phyloP scores from a whole-genome alignment of 2,329 filamentous ascomycete genomes.

The Hypoxylon sp. region DNA sequence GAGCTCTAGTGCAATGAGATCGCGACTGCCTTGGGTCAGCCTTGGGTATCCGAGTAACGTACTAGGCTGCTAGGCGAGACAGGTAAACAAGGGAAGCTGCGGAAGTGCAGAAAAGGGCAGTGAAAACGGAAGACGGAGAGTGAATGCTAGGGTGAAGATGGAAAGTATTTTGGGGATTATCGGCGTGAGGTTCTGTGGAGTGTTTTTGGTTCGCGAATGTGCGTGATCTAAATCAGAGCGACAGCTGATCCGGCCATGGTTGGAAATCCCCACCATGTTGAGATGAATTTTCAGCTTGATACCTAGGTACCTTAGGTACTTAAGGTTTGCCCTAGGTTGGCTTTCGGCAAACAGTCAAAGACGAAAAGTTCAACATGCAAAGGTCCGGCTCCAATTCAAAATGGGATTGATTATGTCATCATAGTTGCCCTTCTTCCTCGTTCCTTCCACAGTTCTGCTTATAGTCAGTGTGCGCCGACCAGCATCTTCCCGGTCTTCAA shows the following conservation, averaged over 20 bases:
- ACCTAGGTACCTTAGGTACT: no score
- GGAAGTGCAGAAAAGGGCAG: background rate
- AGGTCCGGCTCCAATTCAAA: background rate
- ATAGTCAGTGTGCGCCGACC: slow-evolving; percentile 7
- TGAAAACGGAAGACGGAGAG: background rate
- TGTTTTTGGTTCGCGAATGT: no score
- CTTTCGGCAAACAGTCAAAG: background rate
- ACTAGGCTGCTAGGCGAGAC: background rate
- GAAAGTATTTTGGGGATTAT: background rate
- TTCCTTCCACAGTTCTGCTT: background rate
- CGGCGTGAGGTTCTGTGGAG: no score
- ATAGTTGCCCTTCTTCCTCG: background rate
- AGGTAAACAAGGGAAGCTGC: background rate
- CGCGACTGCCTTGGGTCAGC: background rate
- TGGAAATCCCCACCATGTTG: no score
- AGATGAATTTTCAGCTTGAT: no score
- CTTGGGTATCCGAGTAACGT: background rate
- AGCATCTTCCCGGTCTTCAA: slow-evolving; percentile 11
- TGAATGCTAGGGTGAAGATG: background rate
- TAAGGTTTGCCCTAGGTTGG: no score
- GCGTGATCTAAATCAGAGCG: no score
- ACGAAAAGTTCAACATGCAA: background rate
- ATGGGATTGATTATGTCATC: background rate
- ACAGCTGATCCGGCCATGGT: no score
- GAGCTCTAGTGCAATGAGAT: background rate